Evolutionary conservation across 257 asterid species (phyloP), one percentile per base, ranked within the genome.

Genomic region (Solanum sejunctum): DNA sequence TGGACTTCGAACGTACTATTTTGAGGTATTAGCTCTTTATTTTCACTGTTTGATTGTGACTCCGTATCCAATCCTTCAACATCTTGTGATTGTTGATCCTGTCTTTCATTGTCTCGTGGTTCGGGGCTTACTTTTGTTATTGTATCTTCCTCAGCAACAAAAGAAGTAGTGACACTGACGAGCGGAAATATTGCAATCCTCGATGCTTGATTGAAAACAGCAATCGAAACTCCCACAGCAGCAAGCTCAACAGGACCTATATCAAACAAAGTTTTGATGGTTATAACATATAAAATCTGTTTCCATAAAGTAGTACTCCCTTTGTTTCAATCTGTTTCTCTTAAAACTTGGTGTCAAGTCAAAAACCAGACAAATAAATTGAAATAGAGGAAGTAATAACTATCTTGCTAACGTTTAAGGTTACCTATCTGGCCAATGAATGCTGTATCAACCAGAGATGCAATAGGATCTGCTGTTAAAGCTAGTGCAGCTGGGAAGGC

Each of bases 381-480:
- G 32, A 58, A 58, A 58, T 32, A 3, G 66, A 58, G 32, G 15
- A n/a, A 58, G 28, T 58, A 58, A 5, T 10, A 58, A 58, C 32
- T 10, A 58, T 71, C 55, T 71, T 41, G 51, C 49, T 18, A 36
- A 41, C 13, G 17, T 41, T 12, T 10, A 69, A 45, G 7, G 12
- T 91, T 91, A 94, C 97, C 98, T 43, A 94, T 92, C 86, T 89
- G 98, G 85, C 98, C 98, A 15, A 93, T 91, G 78, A 94, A 94
- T n/a, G 95, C 94, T 28, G 98, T 94, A 39, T 94, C 97, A 39
- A 94, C 90, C 16, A 94, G 91, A 86, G 98, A 94, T 21, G 98
- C 98, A 87, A 94, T 90, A 45, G 98, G 98, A 88, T 93, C 98
- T 86, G 98, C 97, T 51, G 95, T 93, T 85, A 94, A 87, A 85